Percentiles rank a stretch among this genome's conserved stretches.
Evolutionary conservation across 495 filamentous ascomycete genomes (phyloP).

Genomic region (Talaromyces adpressus): DNA sequence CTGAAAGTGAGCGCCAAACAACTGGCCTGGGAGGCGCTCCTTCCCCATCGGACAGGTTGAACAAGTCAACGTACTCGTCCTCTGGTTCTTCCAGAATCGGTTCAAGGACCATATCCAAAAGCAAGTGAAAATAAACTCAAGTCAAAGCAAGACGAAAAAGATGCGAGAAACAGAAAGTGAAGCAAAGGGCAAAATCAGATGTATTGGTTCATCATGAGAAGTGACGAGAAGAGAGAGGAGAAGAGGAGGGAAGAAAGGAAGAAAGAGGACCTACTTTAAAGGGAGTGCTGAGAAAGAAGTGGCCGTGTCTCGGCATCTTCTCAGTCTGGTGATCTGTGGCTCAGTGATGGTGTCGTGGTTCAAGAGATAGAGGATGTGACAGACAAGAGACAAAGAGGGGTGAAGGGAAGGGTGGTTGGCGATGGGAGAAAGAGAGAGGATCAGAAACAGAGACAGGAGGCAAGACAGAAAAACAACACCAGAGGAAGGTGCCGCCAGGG

Average conservation of each 20-base stretch:
- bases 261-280: conserved; percentile 7
- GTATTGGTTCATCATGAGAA: not conserved
- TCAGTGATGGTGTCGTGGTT: not conserved
- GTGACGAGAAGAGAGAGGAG: not conserved
- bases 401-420: not conserved
- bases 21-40: not conserved
- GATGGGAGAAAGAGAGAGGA: conserved; percentile 11
- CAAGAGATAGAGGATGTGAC: not conserved
- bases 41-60: not conserved
- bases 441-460: conserved; percentile 9
- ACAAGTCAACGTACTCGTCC: not conserved
- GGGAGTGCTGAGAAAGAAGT: not conserved
- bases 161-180: not conserved
- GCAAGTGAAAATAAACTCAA: not conserved
- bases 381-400: not conserved
- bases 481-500: conserved; percentile 10
- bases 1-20: not conserved
- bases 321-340: not conserved
- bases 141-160: not conserved
- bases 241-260: conserved; percentile 8
- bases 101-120: not conserved
- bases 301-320: not conserved
- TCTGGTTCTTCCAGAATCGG: not conserved
- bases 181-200: not conserved
- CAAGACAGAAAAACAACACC: conserved; percentile 17